phyloP scores from a whole-genome alignment of 164 flowering plant genomes.

The Akebia trifoliata region DNA sequence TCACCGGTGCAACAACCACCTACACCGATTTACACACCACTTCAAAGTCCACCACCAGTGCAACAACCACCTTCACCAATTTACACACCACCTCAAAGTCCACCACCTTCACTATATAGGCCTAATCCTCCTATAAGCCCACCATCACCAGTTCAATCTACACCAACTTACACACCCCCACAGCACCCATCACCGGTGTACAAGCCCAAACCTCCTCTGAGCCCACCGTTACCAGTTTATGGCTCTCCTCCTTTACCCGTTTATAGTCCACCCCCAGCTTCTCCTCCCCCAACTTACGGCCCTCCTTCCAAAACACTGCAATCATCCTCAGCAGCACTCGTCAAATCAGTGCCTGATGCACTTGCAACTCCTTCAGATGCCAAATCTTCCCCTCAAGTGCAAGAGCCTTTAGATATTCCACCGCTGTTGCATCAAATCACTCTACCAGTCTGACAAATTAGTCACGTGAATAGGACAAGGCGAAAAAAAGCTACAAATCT shows the following conservation, averaged over 20 bases:
- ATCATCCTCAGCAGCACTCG: no score
- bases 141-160: slow-evolving; percentile 3
- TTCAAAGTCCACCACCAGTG: neutral
- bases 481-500: no score
- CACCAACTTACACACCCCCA: neutral
- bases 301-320: no score
- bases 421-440: no score
- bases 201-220: no score
- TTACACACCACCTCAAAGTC: neutral
- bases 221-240: neutral
- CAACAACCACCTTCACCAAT: slow-evolving; percentile 5
- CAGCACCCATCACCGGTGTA: neutral
- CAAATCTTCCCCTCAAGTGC: no score
- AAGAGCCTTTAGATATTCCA: no score
- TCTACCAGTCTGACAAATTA: no score
- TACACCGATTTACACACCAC: neutral
- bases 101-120: neutral
- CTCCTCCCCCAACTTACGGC: no score
- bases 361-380: no score
- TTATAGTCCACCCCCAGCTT: neutral
- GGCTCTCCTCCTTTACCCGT: neutral
- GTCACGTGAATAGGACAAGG: no score
- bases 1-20: slow-evolving; percentile 3
- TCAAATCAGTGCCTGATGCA: no score
- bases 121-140: neutral